These are phyloP conservation scores for Asterella californica DNA, from an alignment of 225 moss, liverwort and hornwort genomes.

Conservation along the genomic window DNA sequence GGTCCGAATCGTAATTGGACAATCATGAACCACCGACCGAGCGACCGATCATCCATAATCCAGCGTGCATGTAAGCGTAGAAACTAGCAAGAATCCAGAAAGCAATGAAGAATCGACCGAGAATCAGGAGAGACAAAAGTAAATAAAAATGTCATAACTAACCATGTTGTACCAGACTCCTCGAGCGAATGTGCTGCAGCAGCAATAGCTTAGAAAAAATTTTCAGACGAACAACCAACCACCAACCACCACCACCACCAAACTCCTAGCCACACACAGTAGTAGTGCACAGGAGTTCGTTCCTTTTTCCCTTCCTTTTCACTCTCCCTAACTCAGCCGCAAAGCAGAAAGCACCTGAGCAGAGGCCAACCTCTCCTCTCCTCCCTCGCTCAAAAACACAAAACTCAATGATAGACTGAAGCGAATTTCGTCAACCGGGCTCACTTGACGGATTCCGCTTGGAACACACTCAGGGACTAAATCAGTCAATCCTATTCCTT, in stretches of 20 bases:
- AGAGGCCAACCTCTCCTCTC: background rate
- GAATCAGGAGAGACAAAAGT: background rate
- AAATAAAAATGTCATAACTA: background rate
- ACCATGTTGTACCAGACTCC: conserved; percentile 18
- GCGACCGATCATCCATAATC: background rate
- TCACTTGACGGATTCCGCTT: background rate
- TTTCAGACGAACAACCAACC: background rate
- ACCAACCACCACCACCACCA: background rate
- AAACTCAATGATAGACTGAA: background rate
- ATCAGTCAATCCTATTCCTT: background rate
- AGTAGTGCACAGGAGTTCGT: background rate
- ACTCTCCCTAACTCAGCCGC: background rate
- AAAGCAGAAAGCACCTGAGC: background rate
- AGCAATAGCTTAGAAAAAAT: conserved; percentile 1
- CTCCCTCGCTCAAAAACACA: background rate
- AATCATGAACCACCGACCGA: background rate
- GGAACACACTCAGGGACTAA: background rate
- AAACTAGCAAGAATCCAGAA: background rate
- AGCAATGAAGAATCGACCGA: background rate
- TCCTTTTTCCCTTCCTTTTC: background rate
- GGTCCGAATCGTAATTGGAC: background rate
- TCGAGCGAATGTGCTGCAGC: conserved; percentile 4
- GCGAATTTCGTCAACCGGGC: background rate
- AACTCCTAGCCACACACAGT: background rate
- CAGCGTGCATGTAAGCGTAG: background rate